Evolutionary conservation across 257 asterid species (phyloP).

Genomic region (Rhazya stricta): DNA sequence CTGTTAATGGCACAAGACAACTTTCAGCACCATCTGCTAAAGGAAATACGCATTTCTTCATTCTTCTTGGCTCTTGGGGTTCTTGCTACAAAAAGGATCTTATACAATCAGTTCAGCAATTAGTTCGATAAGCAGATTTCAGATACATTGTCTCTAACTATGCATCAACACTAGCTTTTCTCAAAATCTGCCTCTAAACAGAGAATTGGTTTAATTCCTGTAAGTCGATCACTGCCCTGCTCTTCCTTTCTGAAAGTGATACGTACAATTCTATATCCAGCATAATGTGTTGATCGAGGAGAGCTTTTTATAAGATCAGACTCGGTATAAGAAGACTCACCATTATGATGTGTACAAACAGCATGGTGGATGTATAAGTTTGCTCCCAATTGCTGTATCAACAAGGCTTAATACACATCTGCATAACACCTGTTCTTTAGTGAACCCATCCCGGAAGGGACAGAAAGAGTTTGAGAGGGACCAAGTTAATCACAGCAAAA

Average conservation of each 20-base stretch:
- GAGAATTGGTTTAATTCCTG: not conserved
- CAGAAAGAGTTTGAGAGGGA: constrained; percentile 1
- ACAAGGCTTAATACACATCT: not conserved
- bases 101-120: not conserved
- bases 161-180: not conserved
- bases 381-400: not conserved
- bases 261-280: not conserved
- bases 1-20: not conserved
- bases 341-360: not conserved
- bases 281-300: not conserved
- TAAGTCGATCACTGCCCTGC: not conserved
- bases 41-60: constrained; percentile 4
- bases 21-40: not conserved
- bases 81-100: not conserved
- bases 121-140: not conserved
- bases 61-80: not conserved
- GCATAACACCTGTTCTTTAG: not conserved
- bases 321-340: not conserved
- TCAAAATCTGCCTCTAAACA: not conserved
- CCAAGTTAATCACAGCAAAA: constrained; percentile 5
- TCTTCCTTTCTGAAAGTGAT: not conserved
- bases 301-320: not conserved
- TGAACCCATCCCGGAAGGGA: not conserved
- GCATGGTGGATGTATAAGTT: not conserved
- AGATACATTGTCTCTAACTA: not conserved